phyloP scores from a whole-genome alignment of 2,329 filamentous ascomycete genomes.

The Colletotrichum liriopes region DNA sequence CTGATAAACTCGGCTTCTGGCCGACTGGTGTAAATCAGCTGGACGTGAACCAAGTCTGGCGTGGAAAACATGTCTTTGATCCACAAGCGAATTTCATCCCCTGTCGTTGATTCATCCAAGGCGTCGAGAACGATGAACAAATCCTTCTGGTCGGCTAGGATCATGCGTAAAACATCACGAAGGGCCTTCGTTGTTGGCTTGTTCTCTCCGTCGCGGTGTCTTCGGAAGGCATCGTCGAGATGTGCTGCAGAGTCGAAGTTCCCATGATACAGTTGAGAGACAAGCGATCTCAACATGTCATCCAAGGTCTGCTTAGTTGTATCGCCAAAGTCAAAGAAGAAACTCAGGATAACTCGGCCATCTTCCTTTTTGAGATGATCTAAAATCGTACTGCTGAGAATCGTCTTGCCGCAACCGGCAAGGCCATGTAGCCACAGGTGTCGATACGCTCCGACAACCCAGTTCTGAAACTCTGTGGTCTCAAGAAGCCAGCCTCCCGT shows the following conservation, averaged over 20 bases:
- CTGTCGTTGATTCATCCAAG: slow-evolving; percentile 14
- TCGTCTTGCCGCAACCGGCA: slow-evolving; percentile 44
- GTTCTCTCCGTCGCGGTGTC: not conserved
- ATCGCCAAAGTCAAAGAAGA: slow-evolving; percentile 47
- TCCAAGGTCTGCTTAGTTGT: slow-evolving; percentile 42
- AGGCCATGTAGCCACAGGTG: slow-evolving; percentile 44
- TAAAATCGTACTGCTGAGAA: slow-evolving; percentile 42
- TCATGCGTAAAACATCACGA: not conserved
- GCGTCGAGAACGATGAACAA: slow-evolving; percentile 6
- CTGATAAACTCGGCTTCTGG: slow-evolving; percentile 19
- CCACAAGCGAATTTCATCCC: not conserved
- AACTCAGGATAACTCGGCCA: slow-evolving; percentile 1
- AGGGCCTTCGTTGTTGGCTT: not conserved
- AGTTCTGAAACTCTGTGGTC: slow-evolving; percentile 31
- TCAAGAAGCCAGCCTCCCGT: slow-evolving; percentile 42
- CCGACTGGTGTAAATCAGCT: slow-evolving; percentile 21
- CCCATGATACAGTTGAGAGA: slow-evolving; percentile 44
- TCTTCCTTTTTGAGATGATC: not conserved
- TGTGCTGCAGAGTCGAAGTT: not conserved
- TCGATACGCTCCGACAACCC: slow-evolving; percentile 36
- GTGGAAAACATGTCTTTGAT: not conserved
- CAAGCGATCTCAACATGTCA: slow-evolving; percentile 41
- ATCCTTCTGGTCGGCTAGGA: not conserved
- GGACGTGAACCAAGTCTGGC: not conserved
- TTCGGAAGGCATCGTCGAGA: slow-evolving; percentile 20